Base-by-base conservation (phyloP, 306 rosid genomes). In the Malus domestica region DNA sequence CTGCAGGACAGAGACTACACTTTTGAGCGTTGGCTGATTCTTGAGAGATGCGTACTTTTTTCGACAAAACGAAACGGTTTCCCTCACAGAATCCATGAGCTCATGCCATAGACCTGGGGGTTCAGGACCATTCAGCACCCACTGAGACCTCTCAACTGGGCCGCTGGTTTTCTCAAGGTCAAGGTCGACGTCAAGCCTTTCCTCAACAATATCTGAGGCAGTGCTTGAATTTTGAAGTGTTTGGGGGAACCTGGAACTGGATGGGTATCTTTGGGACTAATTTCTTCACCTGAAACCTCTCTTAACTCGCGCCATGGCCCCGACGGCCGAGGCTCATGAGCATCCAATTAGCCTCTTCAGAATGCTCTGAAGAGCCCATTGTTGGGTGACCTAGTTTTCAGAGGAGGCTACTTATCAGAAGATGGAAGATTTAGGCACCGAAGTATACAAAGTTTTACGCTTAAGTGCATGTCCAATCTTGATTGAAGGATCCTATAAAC, bases 101-200 rank as follows among this genome's bases (percentile, higher is more conserved):
- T 87, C 86, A 14, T 44, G 76, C 54, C 87, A 75, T 5, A 81
- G 29, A 71, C 87, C 68, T 2, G 96, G 96, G 8, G 91, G 96
- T 1, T 87, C 74, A 1, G 97, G 97, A 33, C 91, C 78, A 80
- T 87, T 83, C 14, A 77, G 57, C 68, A 90, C 91, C 97, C 97
- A 88, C 22, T 74, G 52, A 6, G 72, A 77, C 79, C 74, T 88
- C 2, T 71, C 81, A 5, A 81, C 68, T 2, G 65, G 67, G n/a
- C 55, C 65, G 20, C 73, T 67, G 78, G 46, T 81, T 30, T 79
- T 81, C 74, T 86, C 85, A 60, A 77, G 46, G 38, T 62, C 74
- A 49, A 49, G 54, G 18, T 49, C 54, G 20, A 49, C 7, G 51
- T 72, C 78, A 5, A 22, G 79, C 23, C 30, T 45, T 22, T 80